A percentile compares a stretch with the other conserved stretches of the same genome.
phyloP scores from a whole-genome alignment of 2,329 filamentous ascomycete species.

The Zymoseptoria crescenta region DNA sequence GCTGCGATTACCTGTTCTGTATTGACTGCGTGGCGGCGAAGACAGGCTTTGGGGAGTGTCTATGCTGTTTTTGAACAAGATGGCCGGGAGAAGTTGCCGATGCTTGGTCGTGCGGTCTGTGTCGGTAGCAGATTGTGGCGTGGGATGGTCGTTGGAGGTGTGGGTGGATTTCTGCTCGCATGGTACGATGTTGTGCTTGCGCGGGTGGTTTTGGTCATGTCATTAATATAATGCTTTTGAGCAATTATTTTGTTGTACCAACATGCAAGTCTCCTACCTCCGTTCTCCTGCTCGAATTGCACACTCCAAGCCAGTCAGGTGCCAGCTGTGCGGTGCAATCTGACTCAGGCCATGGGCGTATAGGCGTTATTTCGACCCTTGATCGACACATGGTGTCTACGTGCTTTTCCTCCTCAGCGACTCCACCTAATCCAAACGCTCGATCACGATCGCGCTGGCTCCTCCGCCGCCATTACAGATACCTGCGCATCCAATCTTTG shows the following conservation, averaged over 20 bases:
- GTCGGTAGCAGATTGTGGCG: neutral
- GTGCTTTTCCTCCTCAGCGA: neutral
- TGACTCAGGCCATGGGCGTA: neutral
- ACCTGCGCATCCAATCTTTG: slow-evolving; percentile 85
- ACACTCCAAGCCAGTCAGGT: too few species aligned
- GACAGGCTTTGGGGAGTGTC: neutral
- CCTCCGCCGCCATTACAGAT: slow-evolving; percentile 98
- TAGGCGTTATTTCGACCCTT: neutral
- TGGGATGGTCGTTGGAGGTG: neutral
- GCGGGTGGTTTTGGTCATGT: neutral
- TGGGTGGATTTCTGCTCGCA: neutral
- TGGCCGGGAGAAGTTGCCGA: neutral
- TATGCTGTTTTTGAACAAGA: neutral
- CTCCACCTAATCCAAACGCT: slow-evolving; percentile 37
- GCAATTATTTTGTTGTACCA: too few species aligned
- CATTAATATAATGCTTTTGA: neutral
- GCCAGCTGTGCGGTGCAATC: too few species aligned
- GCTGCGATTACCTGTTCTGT: neutral
- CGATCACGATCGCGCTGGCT: slow-evolving; percentile 86
- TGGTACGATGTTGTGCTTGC: neutral
- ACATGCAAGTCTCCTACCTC: too few species aligned
- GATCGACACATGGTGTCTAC: neutral
- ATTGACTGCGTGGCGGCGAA: neutral
- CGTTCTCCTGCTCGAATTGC: too few species aligned
- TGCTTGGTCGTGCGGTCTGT: neutral